Percentiles rank a stretch among this genome's conserved stretches.
Conservation (phyloP, 2,329 filamentous ascomycete species). For the Neonectria faginata region DNA sequence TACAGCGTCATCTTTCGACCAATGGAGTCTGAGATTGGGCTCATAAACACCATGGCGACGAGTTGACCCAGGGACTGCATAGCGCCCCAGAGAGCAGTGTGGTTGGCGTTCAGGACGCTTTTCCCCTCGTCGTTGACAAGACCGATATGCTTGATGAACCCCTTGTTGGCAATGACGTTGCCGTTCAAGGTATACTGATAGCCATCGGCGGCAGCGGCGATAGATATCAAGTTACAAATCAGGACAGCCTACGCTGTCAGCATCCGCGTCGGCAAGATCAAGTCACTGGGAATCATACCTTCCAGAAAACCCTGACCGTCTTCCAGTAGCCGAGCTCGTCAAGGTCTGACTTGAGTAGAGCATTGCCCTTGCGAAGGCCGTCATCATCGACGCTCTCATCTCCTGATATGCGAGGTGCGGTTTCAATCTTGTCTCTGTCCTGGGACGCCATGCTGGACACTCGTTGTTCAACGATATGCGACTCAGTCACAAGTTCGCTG, state of each 20-base stretch:
- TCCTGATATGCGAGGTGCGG: background rate
- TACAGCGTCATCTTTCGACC: slow-evolving; percentile 28
- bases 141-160: slow-evolving; percentile 28
- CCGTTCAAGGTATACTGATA: slow-evolving; percentile 29
- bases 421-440: background rate
- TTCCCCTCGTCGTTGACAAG: slow-evolving; percentile 15
- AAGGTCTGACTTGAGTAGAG: slow-evolving; percentile 13
- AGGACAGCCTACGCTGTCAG: slow-evolving; percentile 22
- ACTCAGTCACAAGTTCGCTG: background rate
- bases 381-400: slow-evolving; percentile 3
- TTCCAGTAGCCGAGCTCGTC: slow-evolving; percentile 25
- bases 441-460: background rate
- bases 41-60: slow-evolving; percentile 24
- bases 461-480: background rate
- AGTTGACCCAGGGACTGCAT: slow-evolving; percentile 30
- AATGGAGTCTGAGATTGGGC: slow-evolving; percentile 18
- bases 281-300: background rate
- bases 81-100: slow-evolving; percentile 28
- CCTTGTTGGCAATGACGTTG: slow-evolving; percentile 29
- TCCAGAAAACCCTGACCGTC: slow-evolving; percentile 13
- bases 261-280: background rate
- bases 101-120: slow-evolving; percentile 20
- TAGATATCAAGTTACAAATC: slow-evolving; percentile 27
- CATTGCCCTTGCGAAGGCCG: background rate
- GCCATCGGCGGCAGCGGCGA: slow-evolving; percentile 25